These are phyloP conservation scores for Vitis hybrid DNA, from an alignment of 177 flowering plant genomes.

Conservation along the genomic window DNA sequence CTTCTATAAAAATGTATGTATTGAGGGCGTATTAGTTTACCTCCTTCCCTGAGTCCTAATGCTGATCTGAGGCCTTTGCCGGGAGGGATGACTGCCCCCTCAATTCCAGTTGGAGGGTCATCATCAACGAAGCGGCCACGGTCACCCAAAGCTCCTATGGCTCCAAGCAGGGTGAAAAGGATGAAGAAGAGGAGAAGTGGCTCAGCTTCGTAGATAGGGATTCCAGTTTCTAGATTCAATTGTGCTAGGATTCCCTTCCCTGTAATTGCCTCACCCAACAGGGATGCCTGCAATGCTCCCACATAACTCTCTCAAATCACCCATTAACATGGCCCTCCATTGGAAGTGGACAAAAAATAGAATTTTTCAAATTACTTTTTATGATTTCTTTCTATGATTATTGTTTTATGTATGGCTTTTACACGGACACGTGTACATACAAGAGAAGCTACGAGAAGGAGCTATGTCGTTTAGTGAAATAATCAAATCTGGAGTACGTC, in stretches of 20 bases:
- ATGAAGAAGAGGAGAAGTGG: slow-evolving; percentile 97
- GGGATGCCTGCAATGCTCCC: slow-evolving; percentile 64
- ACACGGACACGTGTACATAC: too few relatives aligned
- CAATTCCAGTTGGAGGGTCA: slow-evolving; percentile 74
- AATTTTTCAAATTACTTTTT: too few relatives aligned
- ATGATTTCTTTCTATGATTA: too few relatives aligned
- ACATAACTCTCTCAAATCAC: too few relatives aligned
- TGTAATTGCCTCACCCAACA: slow-evolving; percentile 92
- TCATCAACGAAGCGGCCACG: slow-evolving; percentile 91
- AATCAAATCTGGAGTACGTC: too few relatives aligned
- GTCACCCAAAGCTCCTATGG: slow-evolving; percentile 97
- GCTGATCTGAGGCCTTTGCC: slow-evolving; percentile 71
- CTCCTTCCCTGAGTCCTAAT: slow-evolving; percentile 84
- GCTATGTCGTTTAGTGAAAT: too few relatives aligned
- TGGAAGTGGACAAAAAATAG: too few relatives aligned
- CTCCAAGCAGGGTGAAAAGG: slow-evolving; percentile 89
- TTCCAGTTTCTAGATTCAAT: slow-evolving; percentile 86
- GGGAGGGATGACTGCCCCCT: slow-evolving; percentile 73
- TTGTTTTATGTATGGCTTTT: too few relatives aligned
- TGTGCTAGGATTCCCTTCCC: slow-evolving; percentile 95
- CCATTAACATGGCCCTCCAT: too few relatives aligned
- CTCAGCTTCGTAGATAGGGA: slow-evolving; percentile 96
- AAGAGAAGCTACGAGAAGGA: too few relatives aligned
- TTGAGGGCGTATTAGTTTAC: slow-evolving; percentile 21
- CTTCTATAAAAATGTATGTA: too few relatives aligned